Percentiles rank a stretch among this genome's conserved stretches.
These are phyloP conservation scores for Tetragonia tetragonoides DNA, from an alignment of 148 eudicot species.

Conservation along the genomic window DNA sequence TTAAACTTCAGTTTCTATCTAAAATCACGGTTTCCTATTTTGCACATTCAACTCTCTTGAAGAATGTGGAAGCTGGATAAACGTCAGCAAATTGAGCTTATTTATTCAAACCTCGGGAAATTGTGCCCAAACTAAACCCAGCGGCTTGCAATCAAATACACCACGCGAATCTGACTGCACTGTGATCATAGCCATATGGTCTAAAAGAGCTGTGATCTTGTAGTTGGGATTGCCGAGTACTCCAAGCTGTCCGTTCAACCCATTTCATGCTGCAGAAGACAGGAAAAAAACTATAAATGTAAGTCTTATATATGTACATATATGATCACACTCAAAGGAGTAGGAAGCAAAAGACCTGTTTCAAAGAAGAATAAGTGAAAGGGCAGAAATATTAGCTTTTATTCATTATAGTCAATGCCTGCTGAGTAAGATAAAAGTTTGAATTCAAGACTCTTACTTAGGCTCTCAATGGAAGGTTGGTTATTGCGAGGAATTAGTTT, in stretches of 20 bases:
- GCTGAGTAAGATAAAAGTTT: neutral
- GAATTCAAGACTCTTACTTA: neutral
- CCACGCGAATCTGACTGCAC: slow-evolving; percentile 91
- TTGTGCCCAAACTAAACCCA: slow-evolving; percentile 88
- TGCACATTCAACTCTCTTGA: too few species aligned
- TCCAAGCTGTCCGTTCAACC: slow-evolving; percentile 93
- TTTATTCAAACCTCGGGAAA: slow-evolving; percentile 68
- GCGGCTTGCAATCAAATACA: slow-evolving; percentile 86
- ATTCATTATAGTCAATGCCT: neutral
- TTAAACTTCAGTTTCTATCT: neutral
- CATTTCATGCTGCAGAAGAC: slow-evolving; percentile 85
- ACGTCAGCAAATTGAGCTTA: slow-evolving; percentile 1
- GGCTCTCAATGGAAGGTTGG: neutral
- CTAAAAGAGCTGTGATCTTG: slow-evolving; percentile 91
- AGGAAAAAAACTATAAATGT: neutral
- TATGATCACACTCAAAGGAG: neutral
- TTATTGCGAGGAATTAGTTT: neutral
- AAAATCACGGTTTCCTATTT: neutral
- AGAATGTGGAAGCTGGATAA: too few species aligned
- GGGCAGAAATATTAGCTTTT: neutral
- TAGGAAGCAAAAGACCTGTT: neutral
- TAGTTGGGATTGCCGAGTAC: slow-evolving; percentile 82
- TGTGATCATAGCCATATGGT: slow-evolving; percentile 94
- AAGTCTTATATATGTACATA: neutral
- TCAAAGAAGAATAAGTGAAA: neutral